Base-by-base conservation (phyloP, 495 filamentous ascomycete genomes). In the Talaromyces ruber region DNA sequence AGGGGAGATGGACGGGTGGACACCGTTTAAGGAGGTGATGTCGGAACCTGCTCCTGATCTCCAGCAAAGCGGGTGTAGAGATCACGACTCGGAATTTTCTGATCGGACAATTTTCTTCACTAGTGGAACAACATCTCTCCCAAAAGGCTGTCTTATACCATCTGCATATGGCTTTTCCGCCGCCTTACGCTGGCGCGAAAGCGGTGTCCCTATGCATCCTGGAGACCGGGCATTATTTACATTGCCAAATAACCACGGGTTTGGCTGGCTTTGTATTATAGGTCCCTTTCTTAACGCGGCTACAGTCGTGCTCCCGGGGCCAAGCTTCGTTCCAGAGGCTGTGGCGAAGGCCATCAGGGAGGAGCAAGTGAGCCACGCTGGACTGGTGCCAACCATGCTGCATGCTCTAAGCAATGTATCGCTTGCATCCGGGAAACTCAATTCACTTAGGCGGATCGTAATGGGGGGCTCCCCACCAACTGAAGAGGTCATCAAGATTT, bases 41-140 rank as follows among this genome's bases (percentile, higher is more conserved):
- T 39, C 58, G 51, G 51, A 26, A 28, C 51, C 22, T 54, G 22
- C 22, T 25, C 26, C 51, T 25, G 22, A 16, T 26, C 51, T 54
- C 24, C 22, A 25, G 24, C 26, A 26, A 54, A 54, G 16, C 11
- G 9, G 29, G 6, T n/a, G 11, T 25, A 29, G 18, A 32, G 29
- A 30, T 28, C 39, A 26, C 63, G n/a, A 24, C n/a, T 18, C 25
- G 4, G 34, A n/a, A 26, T 39, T 18, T 30, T 24, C 43, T n/a
- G 51, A 57, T 51, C 43, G 43, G 29, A 18, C 57, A 58, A 67
- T 76, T 26, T 62, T 80, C 22, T 80, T 79, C 63, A 79, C 74
- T 1, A 76, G 73, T 58, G 76, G 78, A 18, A 79, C 75, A 0
- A 74, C 76, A 4, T 64, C 64, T 9, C 65, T 70, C 3, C 76